These are phyloP conservation scores for Agroathelia rolfsii DNA, from an alignment of 1,284 basidiomycete genomes.

Conservation along the genomic window DNA sequence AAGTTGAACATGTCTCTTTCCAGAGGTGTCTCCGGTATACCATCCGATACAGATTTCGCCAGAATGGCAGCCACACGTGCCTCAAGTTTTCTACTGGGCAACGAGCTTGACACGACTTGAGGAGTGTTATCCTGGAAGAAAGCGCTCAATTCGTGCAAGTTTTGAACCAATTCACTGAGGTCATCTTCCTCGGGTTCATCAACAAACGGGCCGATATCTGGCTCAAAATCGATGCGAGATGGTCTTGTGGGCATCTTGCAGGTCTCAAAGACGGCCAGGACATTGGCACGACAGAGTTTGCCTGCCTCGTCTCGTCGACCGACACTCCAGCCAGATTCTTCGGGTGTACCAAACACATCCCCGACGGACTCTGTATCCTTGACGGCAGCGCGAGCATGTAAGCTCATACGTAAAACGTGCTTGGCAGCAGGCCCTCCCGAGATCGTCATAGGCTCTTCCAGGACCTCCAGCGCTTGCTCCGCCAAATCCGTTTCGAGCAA, in stretches of 20 bases:
- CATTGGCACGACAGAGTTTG: slow-evolving; percentile 61
- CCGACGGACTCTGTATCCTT: slow-evolving; percentile 42
- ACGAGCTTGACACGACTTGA: no score
- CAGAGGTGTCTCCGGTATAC: slow-evolving; percentile 44
- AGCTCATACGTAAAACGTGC: slow-evolving; percentile 83
- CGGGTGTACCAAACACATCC: slow-evolving; percentile 73
- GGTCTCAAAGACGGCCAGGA: slow-evolving; percentile 78
- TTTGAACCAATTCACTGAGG: slow-evolving; percentile 79
- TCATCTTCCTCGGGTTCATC: no score
- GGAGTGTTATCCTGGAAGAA: slow-evolving; percentile 83
- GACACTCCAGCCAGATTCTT: slow-evolving; percentile 81
- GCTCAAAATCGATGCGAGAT: slow-evolving; percentile 64
- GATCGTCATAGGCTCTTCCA: slow-evolving; percentile 81
- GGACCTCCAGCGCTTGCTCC: slow-evolving; percentile 78
- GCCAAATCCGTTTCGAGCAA: slow-evolving; percentile 82
- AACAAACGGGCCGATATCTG: slow-evolving; percentile 42
- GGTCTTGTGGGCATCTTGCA: slow-evolving; percentile 67
- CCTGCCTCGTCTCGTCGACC: slow-evolving; percentile 55
- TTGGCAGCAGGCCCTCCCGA: slow-evolving; percentile 69
- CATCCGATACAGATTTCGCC: slow-evolving; percentile 57
- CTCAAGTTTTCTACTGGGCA: slow-evolving; percentile 54
- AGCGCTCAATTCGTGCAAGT: slow-evolving; percentile 76
- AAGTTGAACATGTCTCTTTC: no score
- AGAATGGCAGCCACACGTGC: slow-evolving; percentile 72
- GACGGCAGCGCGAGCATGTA: slow-evolving; percentile 42